These are phyloP conservation scores for Avena sativa DNA, from an alignment of 176 grass and related monocot genomes.

Conservation along the genomic window DNA sequence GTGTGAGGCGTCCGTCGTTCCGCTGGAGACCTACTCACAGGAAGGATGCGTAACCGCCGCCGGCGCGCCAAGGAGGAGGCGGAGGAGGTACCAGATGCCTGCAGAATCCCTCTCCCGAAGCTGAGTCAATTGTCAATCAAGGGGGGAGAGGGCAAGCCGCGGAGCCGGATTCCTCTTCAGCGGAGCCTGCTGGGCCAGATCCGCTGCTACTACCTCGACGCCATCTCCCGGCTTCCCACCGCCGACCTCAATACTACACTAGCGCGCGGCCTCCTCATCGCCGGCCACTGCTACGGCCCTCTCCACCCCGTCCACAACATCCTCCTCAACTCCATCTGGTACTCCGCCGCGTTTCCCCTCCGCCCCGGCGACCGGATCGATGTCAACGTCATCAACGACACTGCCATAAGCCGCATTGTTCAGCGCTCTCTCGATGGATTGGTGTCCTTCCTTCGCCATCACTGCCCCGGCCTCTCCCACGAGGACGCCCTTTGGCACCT, in stretches of 20 bases:
- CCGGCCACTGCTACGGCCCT: slow-evolving; percentile 25
- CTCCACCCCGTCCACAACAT: slow-evolving; percentile 15
- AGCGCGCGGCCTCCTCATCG: neutral
- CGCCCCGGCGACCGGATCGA: neutral
- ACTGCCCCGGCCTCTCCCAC: neutral
- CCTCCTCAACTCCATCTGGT: slow-evolving; percentile 7
- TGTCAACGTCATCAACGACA: neutral
- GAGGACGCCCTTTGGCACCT: slow-evolving; percentile 14
- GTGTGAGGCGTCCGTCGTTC: too few relatives aligned
- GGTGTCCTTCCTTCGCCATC: neutral
- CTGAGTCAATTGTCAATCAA: too few relatives aligned
- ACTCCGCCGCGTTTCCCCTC: neutral
- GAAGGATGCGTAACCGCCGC: too few relatives aligned
- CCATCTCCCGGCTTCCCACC: slow-evolving; percentile 11
- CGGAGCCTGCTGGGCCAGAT: neutral
- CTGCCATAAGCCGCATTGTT: neutral
- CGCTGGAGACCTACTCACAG: too few relatives aligned
- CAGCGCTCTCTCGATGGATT: neutral
- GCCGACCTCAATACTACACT: neutral
- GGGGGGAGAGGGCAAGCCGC: neutral
- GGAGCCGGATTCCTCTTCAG: neutral
- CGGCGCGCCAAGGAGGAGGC: too few relatives aligned
- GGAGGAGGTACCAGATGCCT: too few relatives aligned
- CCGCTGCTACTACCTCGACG: neutral
- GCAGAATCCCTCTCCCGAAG: too few relatives aligned